Base-by-base conservation (phyloP, 352 stramenopile species). In the Pythium scleroteichum region DNA sequence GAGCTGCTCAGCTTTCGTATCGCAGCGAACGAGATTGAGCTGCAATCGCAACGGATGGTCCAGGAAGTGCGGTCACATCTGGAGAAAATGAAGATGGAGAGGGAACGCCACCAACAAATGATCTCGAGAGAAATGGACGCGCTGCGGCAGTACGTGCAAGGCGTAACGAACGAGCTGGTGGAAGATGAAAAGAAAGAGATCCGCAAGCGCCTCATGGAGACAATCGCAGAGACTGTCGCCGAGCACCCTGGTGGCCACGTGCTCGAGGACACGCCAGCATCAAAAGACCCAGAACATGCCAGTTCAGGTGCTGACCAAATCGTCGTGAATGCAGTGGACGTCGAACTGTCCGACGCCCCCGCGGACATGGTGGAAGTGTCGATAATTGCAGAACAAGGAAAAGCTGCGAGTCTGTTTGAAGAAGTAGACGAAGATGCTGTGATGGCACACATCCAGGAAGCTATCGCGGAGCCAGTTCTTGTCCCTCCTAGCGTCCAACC, bases 81-180 rank as follows among this genome's bases (percentile, higher is more conserved):
- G 48, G 53, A 68, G 32, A 72, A 64, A 20, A 86, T 88, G 72
- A 70, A 72, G 32, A 26, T 53, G 5, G 72, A 87, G 57, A 76
- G 82, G 22, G 68, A 81, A 59, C 71, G 65, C 40, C 77, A 91
- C 57, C 78, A 88, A 47, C 40, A 78, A n/a, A 75, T 78, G 58
- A 78, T 91, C 59, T 52, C 76, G 10, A 71, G 59, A n/a, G 79
- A 91, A 59, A 91, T 91, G 79, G 71, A 79, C 66, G 63, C 78
- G 32, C 50, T 91, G 35, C 75, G 79, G 22, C 53, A 56, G 3
- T 74, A 83, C n/a, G 73, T 88, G 44, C 54, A 84, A 16, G 53
- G 62, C 14, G 65, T 78, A 39, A 87, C 79, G 22, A 69, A 75
- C 29, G 78, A 88, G 41, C 62, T 88, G 56, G 72, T 87, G 8